Evolutionary conservation across 345 rosid species (phyloP).

Genomic region (Melaleuca quinquenervia): DNA sequence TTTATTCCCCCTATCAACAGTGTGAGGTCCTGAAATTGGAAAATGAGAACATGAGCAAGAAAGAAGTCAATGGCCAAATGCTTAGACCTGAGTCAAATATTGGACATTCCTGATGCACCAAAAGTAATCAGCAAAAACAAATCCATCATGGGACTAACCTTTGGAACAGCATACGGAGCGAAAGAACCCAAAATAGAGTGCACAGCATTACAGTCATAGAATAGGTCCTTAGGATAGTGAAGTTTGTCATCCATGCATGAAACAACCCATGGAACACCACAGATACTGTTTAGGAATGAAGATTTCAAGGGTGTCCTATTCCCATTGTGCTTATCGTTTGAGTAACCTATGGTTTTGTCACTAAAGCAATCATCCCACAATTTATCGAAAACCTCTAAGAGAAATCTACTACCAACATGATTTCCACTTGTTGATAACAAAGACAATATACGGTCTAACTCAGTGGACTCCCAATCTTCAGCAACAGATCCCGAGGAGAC

Average conservation of each 20-base stretch:
- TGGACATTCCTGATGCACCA: not conserved
- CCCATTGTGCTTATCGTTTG: constrained; percentile 12
- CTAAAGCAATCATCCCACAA: constrained; percentile 68
- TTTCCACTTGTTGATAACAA: constrained; percentile 27
- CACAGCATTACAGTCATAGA: constrained; percentile 73
- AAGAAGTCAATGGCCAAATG: not conserved
- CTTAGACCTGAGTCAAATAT: not conserved
- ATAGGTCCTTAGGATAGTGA: constrained; percentile 63
- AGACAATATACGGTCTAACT: constrained; percentile 46
- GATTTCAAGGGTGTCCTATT: constrained; percentile 40
- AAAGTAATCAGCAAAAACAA: not conserved
- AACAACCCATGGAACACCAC: constrained; percentile 56
- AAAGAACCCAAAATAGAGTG: constrained; percentile 56
- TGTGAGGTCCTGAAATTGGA: not conserved
- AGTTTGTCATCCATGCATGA: constrained; percentile 64
- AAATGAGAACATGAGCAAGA: not conserved
- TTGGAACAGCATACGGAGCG: constrained; percentile 84
- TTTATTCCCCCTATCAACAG: not conserved
- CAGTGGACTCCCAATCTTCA: constrained; percentile 86
- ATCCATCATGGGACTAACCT: constrained; percentile 42
- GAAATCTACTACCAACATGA: constrained; percentile 39
- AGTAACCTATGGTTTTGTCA: constrained; percentile 39
- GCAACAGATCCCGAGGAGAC: constrained; percentile 24
- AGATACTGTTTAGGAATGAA: constrained; percentile 52
- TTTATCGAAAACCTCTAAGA: constrained; percentile 62